phyloP scores from a whole-genome alignment of 495 filamentous ascomycete species.

The Aspergillus homomorphus region DNA sequence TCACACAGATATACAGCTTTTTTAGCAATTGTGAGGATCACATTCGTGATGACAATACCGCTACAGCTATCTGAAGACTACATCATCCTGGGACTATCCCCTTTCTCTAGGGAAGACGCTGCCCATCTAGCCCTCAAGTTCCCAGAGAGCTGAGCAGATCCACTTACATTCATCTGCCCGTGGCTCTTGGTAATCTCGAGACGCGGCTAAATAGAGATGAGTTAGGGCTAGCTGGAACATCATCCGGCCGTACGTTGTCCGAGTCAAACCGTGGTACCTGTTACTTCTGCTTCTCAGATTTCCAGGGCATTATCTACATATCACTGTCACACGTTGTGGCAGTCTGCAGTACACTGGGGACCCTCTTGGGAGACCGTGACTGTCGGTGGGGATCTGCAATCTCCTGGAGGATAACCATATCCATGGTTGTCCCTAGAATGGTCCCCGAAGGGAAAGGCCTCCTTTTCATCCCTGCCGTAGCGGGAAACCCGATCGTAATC shows the following conservation, averaged over 20 bases:
- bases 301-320: not conserved
- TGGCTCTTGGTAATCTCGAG: not conserved
- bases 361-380: not conserved
- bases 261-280: not conserved
- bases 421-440: not conserved
- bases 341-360: not conserved
- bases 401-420: not conserved
- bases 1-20: not conserved
- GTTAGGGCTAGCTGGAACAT: not conserved
- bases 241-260: not conserved
- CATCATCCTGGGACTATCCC: too few species aligned
- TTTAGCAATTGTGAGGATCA: too few species aligned
- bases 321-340: not conserved
- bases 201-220: not conserved
- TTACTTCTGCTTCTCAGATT: not conserved
- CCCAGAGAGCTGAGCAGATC: not conserved
- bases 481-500: not conserved
- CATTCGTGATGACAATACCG: too few species aligned
- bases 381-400: not conserved
- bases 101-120: too few species aligned
- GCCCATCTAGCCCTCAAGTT: not conserved
- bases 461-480: not conserved
- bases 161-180: not conserved
- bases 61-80: too few species aligned
- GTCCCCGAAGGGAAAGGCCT: not conserved